A percentile compares a stretch with the other conserved stretches of the same genome.
Evolutionary conservation across 352 stramenopile genomes (phyloP).

Genomic region (Aphanomyces stellatus): DNA sequence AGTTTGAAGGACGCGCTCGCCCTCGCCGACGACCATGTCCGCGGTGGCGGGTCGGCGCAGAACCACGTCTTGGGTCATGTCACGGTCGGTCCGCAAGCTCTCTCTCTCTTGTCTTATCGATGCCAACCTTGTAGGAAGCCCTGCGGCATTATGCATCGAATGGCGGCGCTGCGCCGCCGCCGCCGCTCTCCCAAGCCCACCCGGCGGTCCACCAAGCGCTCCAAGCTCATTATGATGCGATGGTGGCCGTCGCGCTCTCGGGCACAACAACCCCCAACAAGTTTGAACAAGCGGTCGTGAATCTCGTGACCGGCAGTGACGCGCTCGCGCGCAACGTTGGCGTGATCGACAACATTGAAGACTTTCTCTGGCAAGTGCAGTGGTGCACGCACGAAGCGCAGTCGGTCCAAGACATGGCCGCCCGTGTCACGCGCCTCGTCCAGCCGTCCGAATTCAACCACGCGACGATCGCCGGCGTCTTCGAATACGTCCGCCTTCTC

Average conservation of each 20-base stretch:
- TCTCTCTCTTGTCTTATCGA: neutral
- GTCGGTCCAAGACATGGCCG: neutral
- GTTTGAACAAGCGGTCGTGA: conserved; percentile 52
- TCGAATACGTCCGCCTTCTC: conserved; percentile 77
- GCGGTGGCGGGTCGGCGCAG: neutral
- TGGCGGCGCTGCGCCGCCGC: neutral
- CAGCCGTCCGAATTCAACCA: conserved; percentile 15
- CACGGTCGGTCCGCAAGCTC: neutral
- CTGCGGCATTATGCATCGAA: neutral
- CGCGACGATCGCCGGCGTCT: conserved; percentile 22
- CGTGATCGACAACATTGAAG: conserved; percentile 73
- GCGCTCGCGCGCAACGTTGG: conserved; percentile 62
- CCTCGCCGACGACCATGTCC: conserved; percentile 25
- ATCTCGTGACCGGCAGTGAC: conserved; percentile 70
- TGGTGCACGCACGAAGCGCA: conserved; percentile 68
- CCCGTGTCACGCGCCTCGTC: neutral
- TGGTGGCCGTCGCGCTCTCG: neutral
- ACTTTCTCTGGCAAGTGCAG: conserved; percentile 79
- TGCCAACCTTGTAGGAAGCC: neutral
- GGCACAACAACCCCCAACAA: neutral
- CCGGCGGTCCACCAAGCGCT: neutral
- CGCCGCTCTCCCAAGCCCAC: neutral
- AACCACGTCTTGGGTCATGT: neutral
- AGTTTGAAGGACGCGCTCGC: conserved; percentile 60
- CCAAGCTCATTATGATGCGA: neutral